Percentiles rank a stretch among this genome's conserved stretches.
These are phyloP conservation scores for Fennellomyces sp. DNA, from an alignment of 371 early-diverging fungal species.

Conservation along the genomic window DNA sequence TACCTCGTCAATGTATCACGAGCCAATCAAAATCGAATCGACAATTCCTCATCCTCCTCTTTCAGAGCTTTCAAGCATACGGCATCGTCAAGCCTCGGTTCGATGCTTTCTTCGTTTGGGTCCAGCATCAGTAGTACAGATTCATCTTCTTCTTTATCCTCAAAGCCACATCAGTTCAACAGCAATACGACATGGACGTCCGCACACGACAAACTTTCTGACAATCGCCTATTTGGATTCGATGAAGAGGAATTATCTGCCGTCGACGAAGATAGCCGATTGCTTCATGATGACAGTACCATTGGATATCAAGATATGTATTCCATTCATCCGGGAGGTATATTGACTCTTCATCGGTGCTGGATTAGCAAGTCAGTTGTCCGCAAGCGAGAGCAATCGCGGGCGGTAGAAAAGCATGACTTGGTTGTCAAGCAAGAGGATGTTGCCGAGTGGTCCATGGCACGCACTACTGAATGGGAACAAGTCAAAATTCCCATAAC, in stretches of 20 bases:
- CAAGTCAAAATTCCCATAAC: conserved; percentile 29
- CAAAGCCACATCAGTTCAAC: not conserved
- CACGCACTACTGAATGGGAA: conserved; percentile 55
- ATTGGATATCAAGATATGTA: conserved; percentile 62
- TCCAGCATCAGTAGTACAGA: conserved; percentile 27
- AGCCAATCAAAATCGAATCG: not conserved
- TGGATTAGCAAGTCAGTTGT: conserved; percentile 58
- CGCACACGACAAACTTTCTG: conserved; percentile 28
- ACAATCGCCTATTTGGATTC: conserved; percentile 52
- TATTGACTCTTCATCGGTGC: conserved; percentile 61
- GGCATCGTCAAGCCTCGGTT: conserved; percentile 33
- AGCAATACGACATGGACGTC: conserved; percentile 28
- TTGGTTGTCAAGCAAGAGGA: conserved; percentile 58
- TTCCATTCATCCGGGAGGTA: conserved; percentile 60
- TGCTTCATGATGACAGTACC: conserved; percentile 42
- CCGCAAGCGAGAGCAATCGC: conserved; percentile 53
- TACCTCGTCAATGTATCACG: conserved; percentile 23
- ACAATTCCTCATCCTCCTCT: conserved; percentile 3
- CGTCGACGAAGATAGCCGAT: conserved; percentile 29
- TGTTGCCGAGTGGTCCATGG: conserved; percentile 64
- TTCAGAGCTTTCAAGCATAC: conserved; percentile 32
- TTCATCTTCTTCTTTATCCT: conserved; percentile 8
- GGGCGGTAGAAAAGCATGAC: conserved; percentile 52
- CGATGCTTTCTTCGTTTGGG: conserved; percentile 39
- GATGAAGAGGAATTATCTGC: conserved; percentile 48